Evolutionary conservation across 1,139 yeast genomes (phyloP), one percentile per base, ranked within the genome.

Genomic region (Blastobotrys serpentis): DNA sequence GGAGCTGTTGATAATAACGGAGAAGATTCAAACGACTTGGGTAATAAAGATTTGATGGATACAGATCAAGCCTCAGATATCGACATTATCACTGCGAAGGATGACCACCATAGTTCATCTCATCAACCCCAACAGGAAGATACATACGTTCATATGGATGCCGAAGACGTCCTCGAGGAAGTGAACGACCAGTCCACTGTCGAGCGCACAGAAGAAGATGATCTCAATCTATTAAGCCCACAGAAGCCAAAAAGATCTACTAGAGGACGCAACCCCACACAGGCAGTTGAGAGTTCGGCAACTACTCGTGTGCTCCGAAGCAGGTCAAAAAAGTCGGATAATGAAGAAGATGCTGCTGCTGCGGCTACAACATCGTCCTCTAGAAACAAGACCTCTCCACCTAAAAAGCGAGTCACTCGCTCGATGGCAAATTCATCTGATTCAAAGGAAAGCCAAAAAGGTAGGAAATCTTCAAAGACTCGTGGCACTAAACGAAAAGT

Each of bases 401-500:
- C 46, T 14, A 43, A 43, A 13, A 34, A 19, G 14, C 22, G 42
- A 14, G 30, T 41, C 36, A 25, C 44, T n/a, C 34, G 44, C 23
- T 41, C 44, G n/a, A 29, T 26, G 34, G n/a, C 44, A 14, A 41
- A 18, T 17, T 18, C 26, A 10, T 3, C 44, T 3, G 45, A 42
- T 13, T 7, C 37, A 14, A 42, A 32, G 19, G 29, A 22, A 10
- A 17, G 19, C 8, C 32, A n/a, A 14, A 13, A 26, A 17, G 22
- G 16, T 14, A 26, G 14, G 22, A 38, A 30, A 14, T 8, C 40
- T 3, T 17, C 25, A 16, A 42, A 42, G 21, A 4, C 44, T 13
- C 47, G 38, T 17, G 38, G 32, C n/a, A 39, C 39, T 2, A 26
- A 36, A 26, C 41, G 50, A 5, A 48, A 38, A 25, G 51, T 48